Base-by-base conservation (phyloP, 768 basidiomycete genomes). In the Pleurotus tuoliensis region DNA sequence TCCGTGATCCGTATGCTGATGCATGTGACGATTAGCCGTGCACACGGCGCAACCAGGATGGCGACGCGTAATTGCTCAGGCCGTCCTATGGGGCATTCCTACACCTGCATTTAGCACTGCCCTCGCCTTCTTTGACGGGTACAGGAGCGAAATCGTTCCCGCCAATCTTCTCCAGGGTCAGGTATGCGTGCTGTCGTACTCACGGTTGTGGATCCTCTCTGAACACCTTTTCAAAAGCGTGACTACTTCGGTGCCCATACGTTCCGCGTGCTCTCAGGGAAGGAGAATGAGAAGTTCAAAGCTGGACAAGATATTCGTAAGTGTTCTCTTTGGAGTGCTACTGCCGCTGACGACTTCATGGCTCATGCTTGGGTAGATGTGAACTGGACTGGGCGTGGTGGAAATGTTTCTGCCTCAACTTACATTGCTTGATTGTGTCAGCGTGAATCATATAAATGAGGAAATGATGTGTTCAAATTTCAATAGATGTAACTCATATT, bases 221-320 rank as follows among this genome's bases (percentile, higher is more conserved):
- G 7, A 30, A 47, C 57, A 47, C 41, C 6, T 58, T 45, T 25
- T 5, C 56, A 11, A 34, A 9, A 90, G 87, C 93, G 96, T 71
- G 96, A 99, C 69, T 99, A 95, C 84, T 99, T 99, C 71, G 96
- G 97, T 73, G 92, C 95, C 44, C 96, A 98, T 80, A 98, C 96
- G 55, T 98, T 97, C 92, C 83, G 86, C 54, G 94, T 98, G 57
- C 78, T 93, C 38, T 88, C 94, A 55, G 94, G 95, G 54, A 90
- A 90, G 76, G 94, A 94, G 75, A 96, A 92, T 72, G 80, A 79
- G 49, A 86, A 76, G 67, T 86, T 96, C 75, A 83, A 85, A 75
- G 66, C 82, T 57, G 88, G 84, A 69, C 76, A 91, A 73, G 92
- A 96, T 69, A 94, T 98, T 71, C 92, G 91, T 93, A 70, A 66